Base-by-base conservation (phyloP, 2,329 filamentous ascomycete species). In the Ciborinia camelliae region DNA sequence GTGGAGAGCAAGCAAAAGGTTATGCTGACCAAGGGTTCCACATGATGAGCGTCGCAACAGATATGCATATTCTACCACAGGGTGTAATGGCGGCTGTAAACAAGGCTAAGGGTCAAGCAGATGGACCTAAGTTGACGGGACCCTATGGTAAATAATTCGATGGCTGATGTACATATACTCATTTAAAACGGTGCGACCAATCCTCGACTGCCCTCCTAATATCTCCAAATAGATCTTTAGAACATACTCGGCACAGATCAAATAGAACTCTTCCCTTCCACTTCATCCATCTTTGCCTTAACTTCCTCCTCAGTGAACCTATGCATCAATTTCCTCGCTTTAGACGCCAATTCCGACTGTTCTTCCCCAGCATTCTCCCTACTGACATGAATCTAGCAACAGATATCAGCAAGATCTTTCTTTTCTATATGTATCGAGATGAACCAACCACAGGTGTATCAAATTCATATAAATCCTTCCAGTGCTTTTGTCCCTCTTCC, bases 381-480 rank as follows among this genome's bases (percentile, higher is more conserved):
- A 78, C 86, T 87, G 67, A 93, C 74, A 73, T 85, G 83, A 63
- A 85, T 80, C 82, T 84, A 65, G n/a, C 10, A 41, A 2, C 53
- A 26, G 4, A 18, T 18, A 57, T 57, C 35, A 62, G 63, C 58
- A 47, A 62, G 14, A 23, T n/a, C 20, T 14, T 32, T 26, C 20
- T 52, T 18, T n/a, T 35, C 15, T 57, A 10, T 57, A 10, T 53
- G 48, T 4, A 26, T 39, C 32, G 57, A 26, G 26, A 26, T 37
- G 52, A 26, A 71, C 73, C 4, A 63, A 93, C 90, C 73, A 93
- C 90, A 0, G 90, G 90, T 9, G 91, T 90, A 70, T 94, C 90
- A 74, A 92, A 91, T 65, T 92, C 90, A 74, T 94, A 94, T 1
- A 92, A 73, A 57, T 87, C 81, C 72, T 84, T 86, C 90, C 90